phyloP scores from a whole-genome alignment of 805 yeast species.

The Kuraishia borneana region DNA sequence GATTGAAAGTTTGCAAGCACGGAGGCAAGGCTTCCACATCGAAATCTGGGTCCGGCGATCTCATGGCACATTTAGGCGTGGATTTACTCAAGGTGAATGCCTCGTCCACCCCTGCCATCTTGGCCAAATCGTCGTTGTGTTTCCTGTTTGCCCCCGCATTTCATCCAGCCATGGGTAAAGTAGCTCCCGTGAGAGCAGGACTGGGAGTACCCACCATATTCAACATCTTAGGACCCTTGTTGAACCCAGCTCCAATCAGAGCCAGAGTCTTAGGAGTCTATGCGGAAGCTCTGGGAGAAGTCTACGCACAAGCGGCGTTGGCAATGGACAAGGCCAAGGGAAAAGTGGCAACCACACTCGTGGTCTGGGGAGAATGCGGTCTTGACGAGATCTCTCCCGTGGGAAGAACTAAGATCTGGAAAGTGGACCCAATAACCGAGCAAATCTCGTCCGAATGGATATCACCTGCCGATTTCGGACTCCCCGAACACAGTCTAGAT shows the following conservation, averaged over 20 bases:
- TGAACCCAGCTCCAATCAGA: constrained; percentile 78
- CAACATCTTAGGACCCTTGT: constrained; percentile 86
- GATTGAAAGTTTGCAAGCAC: constrained; percentile 76
- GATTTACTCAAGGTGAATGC: constrained; percentile 61
- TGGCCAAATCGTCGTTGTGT: constrained; percentile 40
- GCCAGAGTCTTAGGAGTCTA: constrained; percentile 89
- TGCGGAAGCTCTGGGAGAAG: constrained; percentile 64
- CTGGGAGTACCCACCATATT: constrained; percentile 89
- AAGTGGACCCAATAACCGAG: constrained; percentile 33
- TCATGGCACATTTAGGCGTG: constrained; percentile 74
- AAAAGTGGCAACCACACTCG: constrained; percentile 47
- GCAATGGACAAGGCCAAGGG: constrained; percentile 40
- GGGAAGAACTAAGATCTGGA: constrained; percentile 78
- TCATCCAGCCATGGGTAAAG: constrained; percentile 83
- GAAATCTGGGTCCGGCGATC: constrained; percentile 87
- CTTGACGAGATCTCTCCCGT: constrained; percentile 90
- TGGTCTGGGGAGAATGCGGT: constrained; percentile 89
- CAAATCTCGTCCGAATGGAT: constrained; percentile 31
- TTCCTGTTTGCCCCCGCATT: constrained; percentile 89
- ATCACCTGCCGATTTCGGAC: constrained; percentile 71
- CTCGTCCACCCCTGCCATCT: constrained; percentile 45
- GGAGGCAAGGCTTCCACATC: constrained; percentile 98
- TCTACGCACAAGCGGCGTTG: constrained; percentile 74
- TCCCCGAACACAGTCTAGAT: constrained; percentile 57
- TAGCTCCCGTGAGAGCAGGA: constrained; percentile 65